Conservation (phyloP, 257 asterid species). For the Nyctanthes arbortristis region DNA sequence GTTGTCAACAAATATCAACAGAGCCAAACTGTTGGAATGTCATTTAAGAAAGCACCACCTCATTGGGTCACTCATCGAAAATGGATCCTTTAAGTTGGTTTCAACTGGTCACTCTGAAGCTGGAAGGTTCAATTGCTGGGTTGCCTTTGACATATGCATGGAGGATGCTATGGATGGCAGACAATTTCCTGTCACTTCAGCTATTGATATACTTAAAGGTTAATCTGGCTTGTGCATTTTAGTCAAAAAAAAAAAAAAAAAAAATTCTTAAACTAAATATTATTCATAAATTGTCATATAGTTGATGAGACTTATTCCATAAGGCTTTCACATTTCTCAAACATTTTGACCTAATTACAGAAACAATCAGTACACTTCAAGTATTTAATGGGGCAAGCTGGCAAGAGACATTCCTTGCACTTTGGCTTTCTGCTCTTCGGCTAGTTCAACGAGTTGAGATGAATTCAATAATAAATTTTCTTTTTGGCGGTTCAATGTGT, state of each 20-base stretch:
- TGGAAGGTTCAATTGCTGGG: slow-evolving; percentile 13
- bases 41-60: not conserved
- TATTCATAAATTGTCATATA: not conserved
- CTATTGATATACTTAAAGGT: slow-evolving; percentile 21
- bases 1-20: not conserved
- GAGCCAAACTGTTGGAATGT: not conserved
- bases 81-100: slow-evolving; percentile 10
- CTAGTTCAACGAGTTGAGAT: slow-evolving; percentile 30
- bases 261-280: not conserved
- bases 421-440: slow-evolving; percentile 27
- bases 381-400: slow-evolving; percentile 21
- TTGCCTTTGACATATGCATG: slow-evolving; percentile 23
- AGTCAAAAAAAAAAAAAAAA: no score
- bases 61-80: not conserved
- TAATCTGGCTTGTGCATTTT: not conserved
- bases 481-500: not conserved
- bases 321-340: not conserved
- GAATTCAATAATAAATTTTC: not conserved
- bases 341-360: not conserved
- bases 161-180: slow-evolving; percentile 26
- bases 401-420: slow-evolving; percentile 24
- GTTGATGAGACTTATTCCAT: not conserved
- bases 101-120: slow-evolving; percentile 7
- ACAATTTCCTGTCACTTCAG: slow-evolving; percentile 21
- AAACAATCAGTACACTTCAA: slow-evolving; percentile 19